Evolutionary conservation across 306 rosid species (phyloP), one percentile per base, ranked within the genome.

Genomic region (Castanea mollissima): DNA sequence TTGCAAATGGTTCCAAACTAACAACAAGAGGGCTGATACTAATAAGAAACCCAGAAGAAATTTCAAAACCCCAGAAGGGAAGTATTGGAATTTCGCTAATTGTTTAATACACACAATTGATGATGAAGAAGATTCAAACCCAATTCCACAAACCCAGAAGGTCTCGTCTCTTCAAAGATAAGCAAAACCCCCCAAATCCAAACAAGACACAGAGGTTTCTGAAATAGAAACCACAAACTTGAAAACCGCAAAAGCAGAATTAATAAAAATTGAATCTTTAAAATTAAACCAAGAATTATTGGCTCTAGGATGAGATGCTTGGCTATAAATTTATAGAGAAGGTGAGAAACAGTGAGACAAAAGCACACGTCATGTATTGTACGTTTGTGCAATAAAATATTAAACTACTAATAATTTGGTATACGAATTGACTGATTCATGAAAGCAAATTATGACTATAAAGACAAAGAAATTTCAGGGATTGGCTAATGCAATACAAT

Each of bases 271-370:
- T 21, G 5, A 6, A 12, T 8, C 4, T 41, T 7, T 41, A 8
- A 41, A 41, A 41, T 41, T 41, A 70, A 70, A 21, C 27, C 19
- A 70, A 6, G 32, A 46, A 70, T 5, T 5, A n/a, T 41, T 44
- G 21, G 54, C 3, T 18, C 57, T 49, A 12, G 54, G 14, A 49
- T 12, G 54, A 56, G 54, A 8, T 76, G 69, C 25, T 9, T 31
- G 52, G 73, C 23, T 67, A 2, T 46, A 25, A 35, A 75, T 70
- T 76, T 80, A 84, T 76, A 79, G 84, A 31, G 11, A 21, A 38
- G 71, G 32, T 69, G 73, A 79, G 72, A 29, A 29, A 79, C 56
- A 60, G 73, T 76, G 72, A 64, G 21, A 46, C 10, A 68, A 21
- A 35, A 15, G 9, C 49, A 51, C 68, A 76, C 84, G 82, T 46